Percentiles rank a stretch among this genome's conserved stretches.
Conservation (phyloP, 371 early-diverging fungal genomes). For the Rhizopus sp. region DNA sequence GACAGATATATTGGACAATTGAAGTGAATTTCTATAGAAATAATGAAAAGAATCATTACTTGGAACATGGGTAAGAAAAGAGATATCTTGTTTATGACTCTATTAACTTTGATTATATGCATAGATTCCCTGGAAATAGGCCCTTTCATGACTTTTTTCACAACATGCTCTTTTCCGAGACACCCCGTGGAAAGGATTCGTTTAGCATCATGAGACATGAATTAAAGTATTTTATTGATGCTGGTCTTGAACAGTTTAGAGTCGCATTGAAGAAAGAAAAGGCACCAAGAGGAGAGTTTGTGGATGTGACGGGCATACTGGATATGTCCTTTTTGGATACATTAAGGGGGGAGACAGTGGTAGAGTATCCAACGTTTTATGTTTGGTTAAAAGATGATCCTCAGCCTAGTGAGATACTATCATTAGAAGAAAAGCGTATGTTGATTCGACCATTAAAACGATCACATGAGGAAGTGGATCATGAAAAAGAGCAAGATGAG, state of each 20-base stretch:
- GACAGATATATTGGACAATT: conserved; percentile 41
- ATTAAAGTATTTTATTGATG: conserved; percentile 29
- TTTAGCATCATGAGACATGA: conserved; percentile 38
- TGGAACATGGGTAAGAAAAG: conserved; percentile 41
- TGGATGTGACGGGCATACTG: conserved; percentile 31
- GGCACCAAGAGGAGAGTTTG: conserved; percentile 26
- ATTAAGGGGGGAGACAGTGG: conserved; percentile 33
- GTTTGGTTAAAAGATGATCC: conserved; percentile 38
- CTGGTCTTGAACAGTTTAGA: conserved; percentile 31
- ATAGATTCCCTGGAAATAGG: conserved; percentile 27
- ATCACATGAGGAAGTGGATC: background rate
- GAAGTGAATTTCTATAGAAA: conserved; percentile 34
- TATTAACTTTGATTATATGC: background rate
- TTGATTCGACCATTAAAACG: conserved; percentile 1
- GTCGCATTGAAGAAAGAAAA: conserved; percentile 45
- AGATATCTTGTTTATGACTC: background rate
- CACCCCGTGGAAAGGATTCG: conserved; percentile 31
- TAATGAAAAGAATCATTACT: conserved; percentile 22
- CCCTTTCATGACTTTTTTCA: conserved; percentile 32
- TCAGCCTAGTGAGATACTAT: conserved; percentile 17
- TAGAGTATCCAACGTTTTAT: conserved; percentile 46
- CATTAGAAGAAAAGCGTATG: conserved; percentile 32
- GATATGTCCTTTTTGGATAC: conserved; percentile 24
- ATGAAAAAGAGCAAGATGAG: background rate
- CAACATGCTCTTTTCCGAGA: conserved; percentile 35